These are phyloP conservation scores for Bretziella fagacearum DNA, from an alignment of 2,329 filamentous ascomycete genomes.

Conservation along the genomic window DNA sequence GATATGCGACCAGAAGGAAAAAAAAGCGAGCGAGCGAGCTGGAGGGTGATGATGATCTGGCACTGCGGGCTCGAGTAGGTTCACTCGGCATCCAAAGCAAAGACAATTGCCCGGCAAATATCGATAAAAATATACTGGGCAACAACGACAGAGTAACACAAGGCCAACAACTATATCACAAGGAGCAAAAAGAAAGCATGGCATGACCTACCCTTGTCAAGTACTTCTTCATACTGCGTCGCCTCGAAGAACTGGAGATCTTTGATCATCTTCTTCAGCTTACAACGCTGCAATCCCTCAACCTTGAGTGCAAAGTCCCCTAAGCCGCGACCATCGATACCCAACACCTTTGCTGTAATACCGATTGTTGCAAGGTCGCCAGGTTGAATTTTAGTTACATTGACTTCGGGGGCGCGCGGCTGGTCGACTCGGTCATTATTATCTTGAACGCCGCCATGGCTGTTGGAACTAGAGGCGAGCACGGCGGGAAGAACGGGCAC, in stretches of 20 bases:
- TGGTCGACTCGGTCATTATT: slow-evolving; percentile 46
- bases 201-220: slow-evolving; percentile 44
- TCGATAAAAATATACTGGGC: too few species aligned
- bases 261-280: slow-evolving; percentile 54
- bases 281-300: slow-evolving; percentile 65
- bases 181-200: slow-evolving; percentile 3
- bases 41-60: background rate
- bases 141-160: too few species aligned
- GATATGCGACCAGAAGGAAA: background rate
- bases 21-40: background rate
- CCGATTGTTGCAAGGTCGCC: slow-evolving; percentile 69
- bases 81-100: background rate
- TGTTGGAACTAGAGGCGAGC: slow-evolving; percentile 33
- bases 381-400: slow-evolving; percentile 43
- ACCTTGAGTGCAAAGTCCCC: slow-evolving; percentile 72
- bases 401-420: slow-evolving; percentile 28
- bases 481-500: slow-evolving; percentile 67
- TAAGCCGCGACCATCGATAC: slow-evolving; percentile 57
- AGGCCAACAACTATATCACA: too few species aligned
- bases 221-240: slow-evolving; percentile 47
- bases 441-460: slow-evolving; percentile 48
- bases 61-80: background rate
- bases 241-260: slow-evolving; percentile 79
- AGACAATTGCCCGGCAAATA: background rate
- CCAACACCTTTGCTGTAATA: slow-evolving; percentile 59